Evolutionary conservation across 805 yeast genomes (phyloP).

Genomic region (Ogataea ganodermae): DNA sequence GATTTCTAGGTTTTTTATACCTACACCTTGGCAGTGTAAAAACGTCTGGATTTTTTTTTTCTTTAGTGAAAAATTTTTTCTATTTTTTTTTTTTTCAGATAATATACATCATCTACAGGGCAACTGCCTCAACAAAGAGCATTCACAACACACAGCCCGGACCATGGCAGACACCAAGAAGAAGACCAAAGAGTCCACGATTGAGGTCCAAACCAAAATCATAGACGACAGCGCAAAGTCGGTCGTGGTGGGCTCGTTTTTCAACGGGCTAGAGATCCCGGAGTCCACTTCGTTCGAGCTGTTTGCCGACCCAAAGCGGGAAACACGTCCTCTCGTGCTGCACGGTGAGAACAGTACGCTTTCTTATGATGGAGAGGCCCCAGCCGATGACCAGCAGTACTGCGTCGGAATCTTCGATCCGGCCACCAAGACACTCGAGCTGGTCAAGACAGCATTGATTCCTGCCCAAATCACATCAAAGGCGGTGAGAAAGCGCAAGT

Average conservation of each 20-base stretch:
- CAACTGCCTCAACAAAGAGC: neutral
- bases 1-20: neutral
- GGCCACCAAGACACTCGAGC: constrained; percentile 58
- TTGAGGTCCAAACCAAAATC: constrained; percentile 26
- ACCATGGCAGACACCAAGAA: constrained; percentile 1
- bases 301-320: constrained; percentile 48
- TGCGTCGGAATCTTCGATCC: constrained; percentile 80
- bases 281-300: constrained; percentile 60
- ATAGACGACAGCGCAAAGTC: constrained; percentile 47
- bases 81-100: neutral
- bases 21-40: neutral
- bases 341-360: constrained; percentile 80
- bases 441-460: constrained; percentile 64
- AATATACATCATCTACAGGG: neutral
- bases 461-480: constrained; percentile 64
- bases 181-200: constrained; percentile 37
- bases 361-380: constrained; percentile 66
- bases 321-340: constrained; percentile 44
- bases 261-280: constrained; percentile 74
- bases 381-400: constrained; percentile 50
- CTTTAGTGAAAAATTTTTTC: neutral
- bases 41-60: neutral
- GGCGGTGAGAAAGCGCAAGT: constrained; percentile 53
- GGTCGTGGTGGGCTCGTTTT: constrained; percentile 66
- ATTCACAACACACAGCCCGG: neutral